A percentile compares a stretch with the other conserved stretches of the same genome.
phyloP scores from a whole-genome alignment of 257 asterid species.

The Prunella vulgaris region DNA sequence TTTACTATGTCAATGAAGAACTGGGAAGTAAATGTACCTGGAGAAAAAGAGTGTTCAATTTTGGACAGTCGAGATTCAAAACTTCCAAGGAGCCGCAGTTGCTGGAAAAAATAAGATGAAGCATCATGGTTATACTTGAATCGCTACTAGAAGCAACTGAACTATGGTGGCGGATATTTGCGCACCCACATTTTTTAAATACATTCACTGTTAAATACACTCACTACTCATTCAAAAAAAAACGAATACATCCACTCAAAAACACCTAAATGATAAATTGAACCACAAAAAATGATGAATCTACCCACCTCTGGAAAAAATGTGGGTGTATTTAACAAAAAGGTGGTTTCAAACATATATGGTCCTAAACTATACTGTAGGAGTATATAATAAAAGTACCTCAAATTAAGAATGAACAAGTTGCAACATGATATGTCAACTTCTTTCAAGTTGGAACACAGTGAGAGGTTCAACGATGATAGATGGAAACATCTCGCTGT shows the following conservation, averaged over 20 bases:
- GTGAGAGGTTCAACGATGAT: slow-evolving; percentile 61
- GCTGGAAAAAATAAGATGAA: slow-evolving; percentile 35
- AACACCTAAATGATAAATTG: too few relatives aligned
- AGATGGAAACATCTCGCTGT: slow-evolving; percentile 52
- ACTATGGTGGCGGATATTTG: not conserved
- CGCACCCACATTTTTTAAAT: too few relatives aligned
- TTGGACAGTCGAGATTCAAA: slow-evolving; percentile 71
- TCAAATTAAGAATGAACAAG: slow-evolving; percentile 60
- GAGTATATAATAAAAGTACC: slow-evolving; percentile 34
- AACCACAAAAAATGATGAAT: too few relatives aligned
- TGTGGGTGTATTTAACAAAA: too few relatives aligned
- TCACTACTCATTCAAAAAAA: too few relatives aligned
- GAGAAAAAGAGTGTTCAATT: slow-evolving; percentile 69
- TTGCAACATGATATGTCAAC: slow-evolving; percentile 68
- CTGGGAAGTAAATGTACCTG: slow-evolving; percentile 39
- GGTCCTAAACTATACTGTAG: not conserved
- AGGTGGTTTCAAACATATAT: too few relatives aligned
- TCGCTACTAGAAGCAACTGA: not conserved
- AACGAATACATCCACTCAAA: too few relatives aligned
- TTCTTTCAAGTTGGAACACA: slow-evolving; percentile 65
- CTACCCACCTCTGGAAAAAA: too few relatives aligned
- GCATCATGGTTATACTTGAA: not conserved
- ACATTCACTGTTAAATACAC: too few relatives aligned
- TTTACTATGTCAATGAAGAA: not conserved
- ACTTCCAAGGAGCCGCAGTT: slow-evolving; percentile 64